Evolutionary conservation across 371 early-diverging fungal genomes (phyloP).

Genomic region (Basidiobolus meristosporus): DNA sequence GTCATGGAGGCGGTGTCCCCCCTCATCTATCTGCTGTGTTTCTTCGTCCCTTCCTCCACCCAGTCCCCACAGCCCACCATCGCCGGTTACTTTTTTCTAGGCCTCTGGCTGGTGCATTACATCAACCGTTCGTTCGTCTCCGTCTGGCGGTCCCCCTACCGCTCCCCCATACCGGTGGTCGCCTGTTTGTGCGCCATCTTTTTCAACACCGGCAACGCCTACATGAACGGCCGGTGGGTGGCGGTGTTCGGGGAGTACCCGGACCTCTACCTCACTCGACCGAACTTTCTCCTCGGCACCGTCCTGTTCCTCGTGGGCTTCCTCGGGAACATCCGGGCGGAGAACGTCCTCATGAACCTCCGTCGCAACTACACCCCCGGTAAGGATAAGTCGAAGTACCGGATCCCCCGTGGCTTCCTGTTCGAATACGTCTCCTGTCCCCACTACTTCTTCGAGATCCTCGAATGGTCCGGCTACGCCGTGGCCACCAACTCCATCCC

Average conservation of each 20-base stretch:
- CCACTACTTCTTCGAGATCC: constrained; percentile 31
- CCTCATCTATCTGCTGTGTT: too few relatives aligned
- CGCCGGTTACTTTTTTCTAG: constrained; percentile 1
- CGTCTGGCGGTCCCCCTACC: constrained; percentile 20
- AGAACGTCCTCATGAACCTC: constrained; percentile 19
- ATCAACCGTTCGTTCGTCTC: constrained; percentile 28
- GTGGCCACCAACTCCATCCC: constrained; percentile 21
- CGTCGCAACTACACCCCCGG: constrained; percentile 2
- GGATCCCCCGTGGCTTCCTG: constrained; percentile 28
- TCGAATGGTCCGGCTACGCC: constrained; percentile 46
- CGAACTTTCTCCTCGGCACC: constrained; percentile 9
- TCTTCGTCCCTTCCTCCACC: too few relatives aligned
- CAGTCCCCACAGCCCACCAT: background rate
- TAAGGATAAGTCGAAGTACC: constrained; percentile 13
- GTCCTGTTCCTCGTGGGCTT: constrained; percentile 21
- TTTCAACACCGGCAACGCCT: constrained; percentile 38
- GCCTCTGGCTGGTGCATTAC: constrained; percentile 35
- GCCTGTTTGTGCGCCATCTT: constrained; percentile 11
- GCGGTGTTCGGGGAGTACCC: constrained; percentile 5
- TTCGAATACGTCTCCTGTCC: constrained; percentile 36
- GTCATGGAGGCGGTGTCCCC: too few relatives aligned
- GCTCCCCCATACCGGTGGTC: constrained; percentile 18
- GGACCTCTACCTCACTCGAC: background rate
- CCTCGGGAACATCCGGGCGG: constrained; percentile 28
- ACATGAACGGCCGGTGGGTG: constrained; percentile 32